phyloP scores from a whole-genome alignment of 2,329 filamentous ascomycete species.

The Elsinoe necatrix region DNA sequence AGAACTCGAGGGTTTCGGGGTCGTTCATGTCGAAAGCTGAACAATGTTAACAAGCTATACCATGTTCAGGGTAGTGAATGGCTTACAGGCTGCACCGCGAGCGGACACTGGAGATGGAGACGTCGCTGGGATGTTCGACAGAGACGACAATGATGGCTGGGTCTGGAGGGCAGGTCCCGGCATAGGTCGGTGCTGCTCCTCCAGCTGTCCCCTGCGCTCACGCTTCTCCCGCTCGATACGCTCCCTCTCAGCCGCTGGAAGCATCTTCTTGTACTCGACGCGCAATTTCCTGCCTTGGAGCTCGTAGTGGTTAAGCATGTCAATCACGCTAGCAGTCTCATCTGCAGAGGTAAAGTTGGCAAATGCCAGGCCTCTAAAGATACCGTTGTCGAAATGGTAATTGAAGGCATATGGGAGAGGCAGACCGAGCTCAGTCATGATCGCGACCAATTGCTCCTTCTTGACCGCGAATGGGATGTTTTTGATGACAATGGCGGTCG shows the following conservation, averaged over 20 bases:
- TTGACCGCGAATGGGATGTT: conserved; percentile 98
- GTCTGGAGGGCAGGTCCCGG: conserved; percentile 59
- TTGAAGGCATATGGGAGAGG: conserved; percentile 98
- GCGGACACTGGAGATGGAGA: conserved; percentile 61
- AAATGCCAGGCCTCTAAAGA: conserved; percentile 92
- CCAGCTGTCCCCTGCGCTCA: conserved; percentile 87
- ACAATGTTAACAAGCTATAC: conserved; percentile 18
- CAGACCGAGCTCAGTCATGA: conserved; percentile 91
- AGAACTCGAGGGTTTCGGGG: conserved; percentile 75
- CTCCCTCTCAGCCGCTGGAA: conserved; percentile 87
- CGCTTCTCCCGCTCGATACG: conserved; percentile 95
- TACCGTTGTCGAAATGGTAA: conserved; percentile 97
- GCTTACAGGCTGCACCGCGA: conserved; percentile 40
- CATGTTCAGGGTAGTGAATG: neutral
- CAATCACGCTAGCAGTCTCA: conserved; percentile 86
- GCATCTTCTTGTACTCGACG: conserved; percentile 99
- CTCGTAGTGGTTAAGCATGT: conserved; percentile 90
- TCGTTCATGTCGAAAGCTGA: conserved; percentile 84
- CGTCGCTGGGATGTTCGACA: conserved; percentile 53
- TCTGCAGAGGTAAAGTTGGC: conserved; percentile 96
- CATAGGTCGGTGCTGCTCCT: conserved; percentile 86
- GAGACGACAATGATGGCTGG: conserved; percentile 77
- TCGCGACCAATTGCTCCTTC: conserved; percentile 83
- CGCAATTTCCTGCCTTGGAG: conserved; percentile 88
- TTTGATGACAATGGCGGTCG: conserved; percentile 97